phyloP scores from a whole-genome alignment of 495 filamentous ascomycete genomes.

The Melanomma pulvis-pyrius region DNA sequence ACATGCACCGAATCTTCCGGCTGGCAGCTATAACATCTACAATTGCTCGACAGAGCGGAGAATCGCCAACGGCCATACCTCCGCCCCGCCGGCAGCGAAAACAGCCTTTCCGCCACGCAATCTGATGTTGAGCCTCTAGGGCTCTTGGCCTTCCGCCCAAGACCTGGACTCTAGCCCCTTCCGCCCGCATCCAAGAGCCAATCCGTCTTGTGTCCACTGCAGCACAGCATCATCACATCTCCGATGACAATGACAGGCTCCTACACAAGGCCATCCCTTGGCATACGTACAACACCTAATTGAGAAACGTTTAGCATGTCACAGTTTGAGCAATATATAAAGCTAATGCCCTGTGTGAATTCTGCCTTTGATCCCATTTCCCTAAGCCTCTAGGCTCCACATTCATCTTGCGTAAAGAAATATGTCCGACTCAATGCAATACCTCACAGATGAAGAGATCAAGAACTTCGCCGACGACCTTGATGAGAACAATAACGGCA shows the following conservation, averaged over 20 bases:
- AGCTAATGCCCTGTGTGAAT: background rate
- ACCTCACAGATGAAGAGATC: conserved; percentile 42
- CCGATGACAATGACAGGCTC: background rate
- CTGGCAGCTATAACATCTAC: no score
- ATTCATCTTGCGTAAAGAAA: background rate
- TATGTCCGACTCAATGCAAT: conserved; percentile 11
- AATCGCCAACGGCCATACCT: background rate
- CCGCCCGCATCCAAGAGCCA: background rate
- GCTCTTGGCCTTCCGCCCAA: background rate
- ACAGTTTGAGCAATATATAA: background rate
- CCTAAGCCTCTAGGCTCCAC: background rate
- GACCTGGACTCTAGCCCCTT: background rate
- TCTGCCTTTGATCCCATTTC: background rate
- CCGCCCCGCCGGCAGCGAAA: background rate
- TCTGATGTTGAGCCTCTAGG: background rate
- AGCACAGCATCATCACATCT: background rate
- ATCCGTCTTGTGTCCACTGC: no score
- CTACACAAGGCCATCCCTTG: no score
- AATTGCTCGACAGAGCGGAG: no score
- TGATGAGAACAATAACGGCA: conserved; percentile 46
- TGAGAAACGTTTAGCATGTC: background rate
- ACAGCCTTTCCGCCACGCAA: background rate
- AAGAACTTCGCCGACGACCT: conserved; percentile 45
- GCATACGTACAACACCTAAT: background rate
- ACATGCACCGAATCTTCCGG: no score